Evolutionary conservation across 2,329 filamentous ascomycete genomes (phyloP), one percentile per base, ranked within the genome.

Genomic region (Metarhizium album): DNA sequence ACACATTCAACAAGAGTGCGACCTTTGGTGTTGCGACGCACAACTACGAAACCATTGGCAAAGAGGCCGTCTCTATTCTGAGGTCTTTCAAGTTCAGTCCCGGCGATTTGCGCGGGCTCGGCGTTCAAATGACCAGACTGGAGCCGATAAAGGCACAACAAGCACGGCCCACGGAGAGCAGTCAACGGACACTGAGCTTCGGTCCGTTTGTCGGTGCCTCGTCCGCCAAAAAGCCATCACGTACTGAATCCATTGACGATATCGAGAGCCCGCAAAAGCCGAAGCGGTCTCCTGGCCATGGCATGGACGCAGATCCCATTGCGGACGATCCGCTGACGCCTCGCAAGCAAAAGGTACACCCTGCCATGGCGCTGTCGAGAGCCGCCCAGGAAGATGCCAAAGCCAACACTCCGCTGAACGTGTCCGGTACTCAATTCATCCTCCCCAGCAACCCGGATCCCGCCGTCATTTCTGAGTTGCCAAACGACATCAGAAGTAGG

Each of bases 81-180:
- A 83, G 86, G 49, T 83, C 85, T 2, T 91, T 87, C 64, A 84
- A 79, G 23, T 89, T 97, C 59, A 87, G 86, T 2, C 89, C 93
- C 0, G 93, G 91, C 9, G 93, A 98, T 63, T 74, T 98, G n/a
- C 80, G 93, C 60, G 93, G 93, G 0, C 74, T 98, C 9, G 93
- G 93, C 0, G 79, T 97, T 1, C 91, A 96, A 63, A 86, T 97
- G 82, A 93, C 90, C 14, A 96, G 90, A 65, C 75, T 98, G 3
- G 90, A 96, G 59, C 82, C 86, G 0, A 70, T 93, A 59, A 95
- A 87, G 60, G 62, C 69, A 29, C 52, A 43, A 18, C 52, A 43
- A 18, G 70, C 76, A n/a, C 77, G 70, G 1, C 66, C 74, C 2
- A 24, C 23, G n/a, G 83, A 90, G 49, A 81, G 86, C 54, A 95